These are phyloP conservation scores for Carex scoparia DNA, from an alignment of 176 grass and related monocot species.

Conservation along the genomic window DNA sequence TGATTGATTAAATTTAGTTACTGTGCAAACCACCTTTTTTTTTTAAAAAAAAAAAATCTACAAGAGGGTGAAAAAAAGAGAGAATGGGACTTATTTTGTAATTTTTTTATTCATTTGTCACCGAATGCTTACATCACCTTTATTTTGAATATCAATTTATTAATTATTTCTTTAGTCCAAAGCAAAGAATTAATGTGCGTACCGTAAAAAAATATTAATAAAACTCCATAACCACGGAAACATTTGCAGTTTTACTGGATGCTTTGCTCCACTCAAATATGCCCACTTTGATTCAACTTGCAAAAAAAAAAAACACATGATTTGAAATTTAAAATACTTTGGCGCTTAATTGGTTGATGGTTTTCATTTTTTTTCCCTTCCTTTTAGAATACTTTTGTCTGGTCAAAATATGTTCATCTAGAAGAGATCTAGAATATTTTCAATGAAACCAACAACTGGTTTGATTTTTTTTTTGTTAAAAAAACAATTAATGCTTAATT, in stretches of 20 bases:
- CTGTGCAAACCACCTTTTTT: neutral
- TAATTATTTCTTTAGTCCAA: neutral
- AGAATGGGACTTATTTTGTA: neutral
- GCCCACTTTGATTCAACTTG: slow-evolving; percentile 1
- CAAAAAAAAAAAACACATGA: neutral
- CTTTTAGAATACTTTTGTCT: neutral
- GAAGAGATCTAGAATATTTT: neutral
- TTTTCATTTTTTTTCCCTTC: neutral
- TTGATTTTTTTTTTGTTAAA: neutral
- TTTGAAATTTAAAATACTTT: neutral
- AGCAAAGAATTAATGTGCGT: neutral
- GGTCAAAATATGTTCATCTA: neutral
- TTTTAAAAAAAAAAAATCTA: neutral
- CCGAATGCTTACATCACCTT: neutral
- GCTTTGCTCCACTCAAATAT: neutral
- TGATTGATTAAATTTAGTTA: too few species aligned
- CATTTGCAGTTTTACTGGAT: neutral
- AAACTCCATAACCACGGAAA: neutral
- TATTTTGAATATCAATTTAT: neutral
- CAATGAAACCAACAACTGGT: neutral
- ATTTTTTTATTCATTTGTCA: neutral
- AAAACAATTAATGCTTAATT: neutral
- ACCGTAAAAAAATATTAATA: too few species aligned
- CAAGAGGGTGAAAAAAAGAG: neutral
- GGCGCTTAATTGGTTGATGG: neutral